Percentiles rank a stretch among this genome's conserved stretches.
Evolutionary conservation across 1,139 yeast genomes (phyloP).

Genomic region (Debaryomycetaceae sp.): DNA sequence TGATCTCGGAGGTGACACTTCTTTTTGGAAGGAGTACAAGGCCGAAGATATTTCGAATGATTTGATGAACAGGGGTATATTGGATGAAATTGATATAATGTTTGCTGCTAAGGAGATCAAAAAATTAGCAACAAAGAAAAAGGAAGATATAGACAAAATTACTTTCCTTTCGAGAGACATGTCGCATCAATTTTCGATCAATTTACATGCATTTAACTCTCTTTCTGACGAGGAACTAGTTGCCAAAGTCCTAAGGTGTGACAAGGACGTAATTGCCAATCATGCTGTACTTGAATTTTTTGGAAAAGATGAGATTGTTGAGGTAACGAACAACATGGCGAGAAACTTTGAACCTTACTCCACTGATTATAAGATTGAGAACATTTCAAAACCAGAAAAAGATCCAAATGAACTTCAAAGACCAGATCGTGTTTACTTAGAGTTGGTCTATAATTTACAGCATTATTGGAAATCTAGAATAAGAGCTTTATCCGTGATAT

Average conservation of each 20-base stretch:
- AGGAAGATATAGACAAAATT: conserved; percentile 49
- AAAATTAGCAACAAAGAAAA: conserved; percentile 46
- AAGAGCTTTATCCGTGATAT: conserved; percentile 60
- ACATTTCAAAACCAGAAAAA: conserved; percentile 57
- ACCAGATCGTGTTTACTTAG: conserved; percentile 72
- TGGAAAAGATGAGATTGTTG: conserved; percentile 64
- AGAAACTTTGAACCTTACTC: conserved; percentile 67
- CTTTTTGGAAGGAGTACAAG: conserved; percentile 57
- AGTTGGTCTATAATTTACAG: conserved; percentile 68
- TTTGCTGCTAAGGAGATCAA: conserved; percentile 80
- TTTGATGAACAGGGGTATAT: conserved; percentile 63
- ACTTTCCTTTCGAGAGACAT: conserved; percentile 65
- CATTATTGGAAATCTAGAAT: conserved; percentile 81
- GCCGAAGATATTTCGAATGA: conserved; percentile 51
- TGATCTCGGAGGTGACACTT: conserved; percentile 51
- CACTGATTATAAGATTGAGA: conserved; percentile 49
- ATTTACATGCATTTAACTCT: conserved; percentile 58
- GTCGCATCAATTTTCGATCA: conserved; percentile 77
- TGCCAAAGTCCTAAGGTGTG: conserved; percentile 59
- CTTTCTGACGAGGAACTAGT: conserved; percentile 57
- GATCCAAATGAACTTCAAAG: conserved; percentile 73
- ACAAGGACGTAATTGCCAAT: conserved; percentile 50
- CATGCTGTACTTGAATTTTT: conserved; percentile 69
- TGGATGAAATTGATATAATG: conserved; percentile 68
- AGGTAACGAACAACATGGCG: conserved; percentile 60